phyloP scores from a whole-genome alignment of 495 filamentous ascomycete genomes.

The Margaritispora aquatica region DNA sequence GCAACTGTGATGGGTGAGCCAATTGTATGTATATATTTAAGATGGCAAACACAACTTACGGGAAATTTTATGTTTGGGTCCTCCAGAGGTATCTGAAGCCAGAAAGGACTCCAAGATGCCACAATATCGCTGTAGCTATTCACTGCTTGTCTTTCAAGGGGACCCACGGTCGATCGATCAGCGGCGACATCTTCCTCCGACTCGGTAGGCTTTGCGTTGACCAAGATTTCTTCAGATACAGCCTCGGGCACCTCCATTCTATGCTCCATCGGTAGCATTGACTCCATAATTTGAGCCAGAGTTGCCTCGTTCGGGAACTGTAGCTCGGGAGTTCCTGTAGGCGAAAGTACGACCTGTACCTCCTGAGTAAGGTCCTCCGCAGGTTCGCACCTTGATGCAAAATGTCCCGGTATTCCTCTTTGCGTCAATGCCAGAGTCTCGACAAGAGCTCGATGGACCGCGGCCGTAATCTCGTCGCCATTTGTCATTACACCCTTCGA shows the following conservation, averaged over 20 bases:
- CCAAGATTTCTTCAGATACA: too few relatives aligned
- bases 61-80: constrained; percentile 64
- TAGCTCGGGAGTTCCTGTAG: constrained; percentile 6
- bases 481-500: constrained; percentile 33
- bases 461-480: constrained; percentile 31
- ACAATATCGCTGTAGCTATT: constrained; percentile 13
- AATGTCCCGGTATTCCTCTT: constrained; percentile 24
- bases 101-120: constrained; percentile 36
- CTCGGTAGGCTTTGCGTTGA: constrained; percentile 16
- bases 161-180: constrained; percentile 15
- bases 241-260: too few relatives aligned
- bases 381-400: neutral
- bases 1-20: constrained; percentile 43
- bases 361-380: constrained; percentile 15
- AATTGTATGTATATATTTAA: constrained; percentile 6
- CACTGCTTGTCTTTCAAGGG: constrained; percentile 1
- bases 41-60: constrained; percentile 42
- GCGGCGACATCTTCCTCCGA: constrained; percentile 21
- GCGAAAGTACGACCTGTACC: constrained; percentile 13
- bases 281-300: neutral
- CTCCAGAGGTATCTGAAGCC: constrained; percentile 48
- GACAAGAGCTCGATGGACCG: constrained; percentile 53
- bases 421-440: constrained; percentile 48
- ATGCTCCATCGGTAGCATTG: too few relatives aligned
- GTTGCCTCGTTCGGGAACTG: constrained; percentile 8